Conservation (phyloP, 768 basidiomycete genomes). For the Pleurotus salmoneostramineus region DNA sequence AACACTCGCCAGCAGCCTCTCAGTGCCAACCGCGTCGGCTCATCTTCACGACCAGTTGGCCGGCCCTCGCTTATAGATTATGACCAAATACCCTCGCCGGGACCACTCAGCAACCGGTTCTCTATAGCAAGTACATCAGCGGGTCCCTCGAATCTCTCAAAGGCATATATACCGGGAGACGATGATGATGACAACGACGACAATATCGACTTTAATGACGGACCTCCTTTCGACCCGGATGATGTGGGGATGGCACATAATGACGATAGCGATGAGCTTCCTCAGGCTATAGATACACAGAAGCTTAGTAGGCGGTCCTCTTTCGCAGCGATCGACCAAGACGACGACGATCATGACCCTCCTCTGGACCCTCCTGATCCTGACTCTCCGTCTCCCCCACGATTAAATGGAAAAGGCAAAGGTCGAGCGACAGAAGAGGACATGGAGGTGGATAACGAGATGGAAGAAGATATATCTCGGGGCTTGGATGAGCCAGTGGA, state of each 20-base stretch:
- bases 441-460: slow-evolving; percentile 38
- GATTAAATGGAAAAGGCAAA: slow-evolving; percentile 36
- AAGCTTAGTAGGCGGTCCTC: slow-evolving; percentile 24
- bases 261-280: slow-evolving; percentile 23
- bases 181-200: slow-evolving; percentile 17
- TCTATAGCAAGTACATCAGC: slow-evolving; percentile 26
- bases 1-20: slow-evolving; percentile 38
- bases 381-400: slow-evolving; percentile 10
- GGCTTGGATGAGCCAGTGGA: slow-evolving; percentile 22
- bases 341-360: slow-evolving; percentile 40
- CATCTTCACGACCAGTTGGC: slow-evolving; percentile 42
- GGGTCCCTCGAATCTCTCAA: slow-evolving; percentile 37
- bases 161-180: slow-evolving; percentile 21
- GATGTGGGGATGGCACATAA: slow-evolving; percentile 19
- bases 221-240: slow-evolving; percentile 18
- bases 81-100: slow-evolving; percentile 62
- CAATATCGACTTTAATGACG: slow-evolving; percentile 24
- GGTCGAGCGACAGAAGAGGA: slow-evolving; percentile 15
- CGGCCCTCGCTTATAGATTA: slow-evolving; percentile 57
- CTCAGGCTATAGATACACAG: slow-evolving; percentile 4
- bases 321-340: slow-evolving; percentile 46
- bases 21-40: slow-evolving; percentile 29
- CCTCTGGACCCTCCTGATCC: slow-evolving; percentile 19
- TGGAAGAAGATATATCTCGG: slow-evolving; percentile 40
- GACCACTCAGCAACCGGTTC: slow-evolving; percentile 24